Evolutionary conservation across 1,284 basidiomycete species (phyloP).

Genomic region (Hemileia vastatrix): DNA sequence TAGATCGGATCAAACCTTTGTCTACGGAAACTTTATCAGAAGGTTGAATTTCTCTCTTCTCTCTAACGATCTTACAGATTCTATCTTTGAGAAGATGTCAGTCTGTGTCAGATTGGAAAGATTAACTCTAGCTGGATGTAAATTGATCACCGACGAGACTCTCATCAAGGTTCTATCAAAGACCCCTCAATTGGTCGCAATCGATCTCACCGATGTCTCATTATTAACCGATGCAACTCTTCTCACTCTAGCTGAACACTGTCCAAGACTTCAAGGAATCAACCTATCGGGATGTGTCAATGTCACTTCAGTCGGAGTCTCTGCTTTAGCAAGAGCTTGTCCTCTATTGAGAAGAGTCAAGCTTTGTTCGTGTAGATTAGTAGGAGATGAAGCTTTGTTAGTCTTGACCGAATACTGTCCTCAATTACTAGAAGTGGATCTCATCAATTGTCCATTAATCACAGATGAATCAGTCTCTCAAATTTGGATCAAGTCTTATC

Average conservation of each 20-base stretch:
- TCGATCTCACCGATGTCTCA: constrained; percentile 82
- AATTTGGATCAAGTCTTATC: constrained; percentile 66
- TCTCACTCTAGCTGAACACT: constrained; percentile 58
- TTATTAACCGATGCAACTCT: constrained; percentile 63
- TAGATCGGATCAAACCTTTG: constrained; percentile 56
- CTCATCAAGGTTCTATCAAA: constrained; percentile 59
- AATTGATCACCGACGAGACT: constrained; percentile 58
- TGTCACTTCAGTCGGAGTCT: constrained; percentile 67
- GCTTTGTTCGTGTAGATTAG: not conserved
- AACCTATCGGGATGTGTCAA: constrained; percentile 76
- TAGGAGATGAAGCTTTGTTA: constrained; percentile 59
- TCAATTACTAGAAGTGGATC: constrained; percentile 82
- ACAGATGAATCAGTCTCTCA: constrained; percentile 69
- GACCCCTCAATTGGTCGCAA: constrained; percentile 68
- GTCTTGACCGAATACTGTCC: constrained; percentile 71
- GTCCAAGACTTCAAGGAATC: constrained; percentile 75
- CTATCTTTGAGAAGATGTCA: constrained; percentile 62
- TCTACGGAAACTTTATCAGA: constrained; percentile 76
- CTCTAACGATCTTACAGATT: constrained; percentile 62
- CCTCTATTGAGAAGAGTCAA: constrained; percentile 58
- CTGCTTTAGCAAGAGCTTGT: constrained; percentile 61
- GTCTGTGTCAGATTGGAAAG: constrained; percentile 77
- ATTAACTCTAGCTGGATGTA: constrained; percentile 78
- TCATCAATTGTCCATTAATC: constrained; percentile 69
- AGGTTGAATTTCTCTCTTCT: constrained; percentile 79